Evolutionary conservation across 495 filamentous ascomycete genomes (phyloP).

Genomic region (Penicillium cosmopolitanum): DNA sequence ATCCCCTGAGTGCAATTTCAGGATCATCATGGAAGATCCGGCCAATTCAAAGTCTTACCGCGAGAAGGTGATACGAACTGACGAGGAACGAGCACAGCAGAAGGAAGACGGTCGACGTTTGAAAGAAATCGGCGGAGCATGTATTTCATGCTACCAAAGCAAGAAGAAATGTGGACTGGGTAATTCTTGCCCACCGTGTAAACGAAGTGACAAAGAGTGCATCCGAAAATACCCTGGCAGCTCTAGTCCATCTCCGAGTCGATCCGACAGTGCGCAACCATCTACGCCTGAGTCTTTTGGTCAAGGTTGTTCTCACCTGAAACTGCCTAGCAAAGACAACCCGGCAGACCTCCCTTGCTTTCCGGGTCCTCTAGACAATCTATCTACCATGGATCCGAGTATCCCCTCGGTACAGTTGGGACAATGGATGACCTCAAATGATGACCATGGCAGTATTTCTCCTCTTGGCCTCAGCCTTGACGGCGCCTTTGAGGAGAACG

Average conservation of each 20-base stretch:
- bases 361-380: no score
- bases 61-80: constrained; percentile 15
- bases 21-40: constrained; percentile 22
- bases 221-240: constrained; percentile 14
- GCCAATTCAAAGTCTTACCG: constrained; percentile 5
- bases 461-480: no score
- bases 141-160: constrained; percentile 27
- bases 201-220: constrained; percentile 16
- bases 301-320: no score
- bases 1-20: neutral
- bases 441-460: no score
- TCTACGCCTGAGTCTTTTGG: no score
- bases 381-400: no score
- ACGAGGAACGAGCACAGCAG: constrained; percentile 19
- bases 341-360: no score
- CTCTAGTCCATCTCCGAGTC: neutral
- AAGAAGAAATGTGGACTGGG: constrained; percentile 34
- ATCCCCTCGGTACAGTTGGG: no score
- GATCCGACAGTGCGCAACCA: no score
- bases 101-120: constrained; percentile 20
- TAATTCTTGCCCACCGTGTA: constrained; percentile 26
- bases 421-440: no score
- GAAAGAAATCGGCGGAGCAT: constrained; percentile 31
- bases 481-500: no score
- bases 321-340: no score